A percentile compares a stretch with the other conserved stretches of the same genome.
These are phyloP conservation scores for Sequoia sempervirens DNA, from an alignment of 75 land plant species.

Conservation along the genomic window DNA sequence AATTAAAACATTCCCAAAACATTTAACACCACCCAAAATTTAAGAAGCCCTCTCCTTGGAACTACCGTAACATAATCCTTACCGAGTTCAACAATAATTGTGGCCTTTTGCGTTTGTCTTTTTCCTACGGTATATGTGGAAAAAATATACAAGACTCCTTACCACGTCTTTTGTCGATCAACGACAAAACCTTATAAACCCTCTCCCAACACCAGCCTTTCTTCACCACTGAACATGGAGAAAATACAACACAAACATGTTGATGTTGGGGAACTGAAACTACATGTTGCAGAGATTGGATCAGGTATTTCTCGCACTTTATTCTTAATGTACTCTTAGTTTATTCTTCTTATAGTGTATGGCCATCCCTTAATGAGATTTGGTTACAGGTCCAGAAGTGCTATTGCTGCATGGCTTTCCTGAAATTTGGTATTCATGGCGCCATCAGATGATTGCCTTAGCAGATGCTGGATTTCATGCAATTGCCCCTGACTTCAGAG, in stretches of 20 bases:
- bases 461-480: constrained; percentile 27
- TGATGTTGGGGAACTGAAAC: constrained; percentile 12
- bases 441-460: constrained; percentile 18
- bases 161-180: too few species aligned
- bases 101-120: too few species aligned
- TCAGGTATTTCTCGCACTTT: constrained; percentile 11
- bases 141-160: too few species aligned
- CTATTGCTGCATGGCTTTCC: constrained; percentile 16
- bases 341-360: too few species aligned
- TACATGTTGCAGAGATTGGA: constrained; percentile 40
- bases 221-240: constrained; percentile 1
- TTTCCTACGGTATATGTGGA: too few species aligned
- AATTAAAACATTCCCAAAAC: too few species aligned
- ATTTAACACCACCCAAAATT: too few species aligned
- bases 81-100: too few species aligned
- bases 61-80: too few species aligned
- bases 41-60: too few species aligned
- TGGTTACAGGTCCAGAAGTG: constrained; percentile 8
- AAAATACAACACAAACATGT: constrained; percentile 14
- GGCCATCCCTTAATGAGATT: background rate
- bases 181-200: too few species aligned
- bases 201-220: too few species aligned
- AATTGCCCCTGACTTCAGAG: constrained; percentile 22
- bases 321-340: background rate
- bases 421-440: constrained; percentile 12